phyloP scores from a whole-genome alignment of 345 rosid species.

The Stellera chamaejasme region DNA sequence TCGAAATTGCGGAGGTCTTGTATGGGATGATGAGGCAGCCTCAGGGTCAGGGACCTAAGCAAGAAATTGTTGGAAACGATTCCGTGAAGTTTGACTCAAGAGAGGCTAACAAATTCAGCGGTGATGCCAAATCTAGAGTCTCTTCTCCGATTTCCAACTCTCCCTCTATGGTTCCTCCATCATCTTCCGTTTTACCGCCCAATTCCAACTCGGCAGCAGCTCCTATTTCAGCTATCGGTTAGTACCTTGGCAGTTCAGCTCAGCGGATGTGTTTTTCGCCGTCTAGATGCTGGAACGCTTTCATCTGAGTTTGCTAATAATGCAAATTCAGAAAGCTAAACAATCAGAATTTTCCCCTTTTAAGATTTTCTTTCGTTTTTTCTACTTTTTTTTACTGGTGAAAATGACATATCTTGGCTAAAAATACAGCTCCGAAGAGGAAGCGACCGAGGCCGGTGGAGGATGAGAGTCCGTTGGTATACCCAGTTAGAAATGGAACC shows the following conservation, averaged over 20 bases:
- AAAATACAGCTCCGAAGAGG: constrained; percentile 78
- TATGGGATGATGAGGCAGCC: constrained; percentile 94
- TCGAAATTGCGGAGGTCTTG: constrained; percentile 95
- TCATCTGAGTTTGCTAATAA: constrained; percentile 4
- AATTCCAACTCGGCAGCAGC: constrained; percentile 55
- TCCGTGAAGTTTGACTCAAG: constrained; percentile 28
- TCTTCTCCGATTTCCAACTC: constrained; percentile 83
- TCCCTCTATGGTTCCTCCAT: constrained; percentile 34
- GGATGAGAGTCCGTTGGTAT: constrained; percentile 52
- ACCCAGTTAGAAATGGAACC: constrained; percentile 36
- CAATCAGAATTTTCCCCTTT: too few species aligned
- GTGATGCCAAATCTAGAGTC: constrained; percentile 77
- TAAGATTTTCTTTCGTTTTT: not conserved
- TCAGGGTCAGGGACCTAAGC: constrained; percentile 44
- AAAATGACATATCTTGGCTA: not conserved
- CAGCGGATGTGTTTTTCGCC: not conserved
- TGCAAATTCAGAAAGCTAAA: not conserved
- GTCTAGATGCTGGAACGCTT: constrained; percentile 5
- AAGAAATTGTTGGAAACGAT: constrained; percentile 41
- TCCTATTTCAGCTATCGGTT: constrained; percentile 56
- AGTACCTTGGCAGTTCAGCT: constrained; percentile 16
- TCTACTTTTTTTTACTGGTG: not conserved
- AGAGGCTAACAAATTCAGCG: constrained; percentile 26
- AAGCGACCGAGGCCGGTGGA: constrained; percentile 83
- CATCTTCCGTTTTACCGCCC: constrained; percentile 40